Percentiles rank a stretch among this genome's conserved stretches.
phyloP scores from a whole-genome alignment of 305 asterid species.

The Rubia occidens region DNA sequence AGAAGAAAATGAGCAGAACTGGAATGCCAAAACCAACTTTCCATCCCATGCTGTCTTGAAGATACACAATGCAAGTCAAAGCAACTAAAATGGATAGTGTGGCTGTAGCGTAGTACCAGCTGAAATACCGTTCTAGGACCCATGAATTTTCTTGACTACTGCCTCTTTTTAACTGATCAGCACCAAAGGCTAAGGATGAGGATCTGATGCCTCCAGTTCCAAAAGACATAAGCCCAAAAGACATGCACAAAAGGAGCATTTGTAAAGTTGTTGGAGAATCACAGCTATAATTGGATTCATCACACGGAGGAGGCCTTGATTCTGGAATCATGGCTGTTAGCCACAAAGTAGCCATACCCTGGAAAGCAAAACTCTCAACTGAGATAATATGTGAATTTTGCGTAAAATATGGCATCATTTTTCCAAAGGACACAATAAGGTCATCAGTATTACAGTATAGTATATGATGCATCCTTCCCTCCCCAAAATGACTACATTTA shows the following conservation, averaged over 20 bases:
- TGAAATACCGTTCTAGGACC: constrained; percentile 23
- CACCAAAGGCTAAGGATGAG: constrained; percentile 52
- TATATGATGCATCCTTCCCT: neutral
- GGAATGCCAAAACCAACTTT: constrained; percentile 53
- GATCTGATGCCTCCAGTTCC: constrained; percentile 57
- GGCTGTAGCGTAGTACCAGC: constrained; percentile 27
- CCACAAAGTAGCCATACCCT: constrained; percentile 69
- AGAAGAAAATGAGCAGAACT: constrained; percentile 34
- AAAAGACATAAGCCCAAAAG: constrained; percentile 48
- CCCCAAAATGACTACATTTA: too few relatives aligned
- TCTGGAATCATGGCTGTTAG: constrained; percentile 52
- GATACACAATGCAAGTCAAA: constrained; percentile 30
- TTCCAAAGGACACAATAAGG: neutral
- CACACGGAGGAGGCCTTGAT: constrained; percentile 56
- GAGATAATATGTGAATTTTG: neutral
- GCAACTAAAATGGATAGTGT: constrained; percentile 19
- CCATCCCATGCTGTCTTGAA: constrained; percentile 59
- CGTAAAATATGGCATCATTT: neutral
- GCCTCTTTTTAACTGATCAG: constrained; percentile 37
- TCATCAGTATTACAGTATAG: neutral
- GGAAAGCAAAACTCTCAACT: neutral
- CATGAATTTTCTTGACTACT: constrained; percentile 10
- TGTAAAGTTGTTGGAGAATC: constrained; percentile 37
- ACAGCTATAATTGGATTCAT: constrained; percentile 24
- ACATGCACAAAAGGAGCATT: constrained; percentile 27